These are phyloP conservation scores for Rhodotorula paludigena DNA, from an alignment of 768 basidiomycete species.

Conservation along the genomic window DNA sequence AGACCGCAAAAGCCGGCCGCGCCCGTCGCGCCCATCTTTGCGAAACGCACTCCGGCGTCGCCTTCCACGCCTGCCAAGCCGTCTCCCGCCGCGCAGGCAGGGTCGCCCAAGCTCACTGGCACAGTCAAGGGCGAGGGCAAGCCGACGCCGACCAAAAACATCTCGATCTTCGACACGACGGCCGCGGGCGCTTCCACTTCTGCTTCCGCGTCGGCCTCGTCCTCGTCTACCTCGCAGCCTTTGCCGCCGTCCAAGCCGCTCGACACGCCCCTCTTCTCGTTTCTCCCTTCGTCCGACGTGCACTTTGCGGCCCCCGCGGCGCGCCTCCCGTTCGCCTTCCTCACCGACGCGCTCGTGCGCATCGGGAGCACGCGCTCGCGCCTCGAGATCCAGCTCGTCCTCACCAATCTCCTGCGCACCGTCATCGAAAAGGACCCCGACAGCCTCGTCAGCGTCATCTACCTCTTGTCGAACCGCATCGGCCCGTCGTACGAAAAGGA, in stretches of 20 bases:
- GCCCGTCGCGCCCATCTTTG: conserved; percentile 10
- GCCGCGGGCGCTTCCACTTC: conserved; percentile 10
- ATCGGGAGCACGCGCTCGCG: conserved; percentile 67
- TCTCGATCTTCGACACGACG: conserved; percentile 22
- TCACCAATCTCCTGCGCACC: conserved; percentile 70
- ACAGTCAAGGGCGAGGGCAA: conserved; percentile 10
- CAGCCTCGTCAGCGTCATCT: conserved; percentile 56
- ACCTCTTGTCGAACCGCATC: conserved; percentile 38
- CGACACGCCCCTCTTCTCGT: conserved; percentile 40
- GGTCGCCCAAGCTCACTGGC: background rate
- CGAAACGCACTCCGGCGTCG: background rate
- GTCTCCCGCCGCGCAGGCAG: background rate
- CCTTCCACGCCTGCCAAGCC: background rate
- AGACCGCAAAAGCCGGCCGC: background rate
- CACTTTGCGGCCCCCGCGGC: conserved; percentile 1
- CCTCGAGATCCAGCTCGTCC: conserved; percentile 61
- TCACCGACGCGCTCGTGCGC: conserved; percentile 60
- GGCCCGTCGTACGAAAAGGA: conserved; percentile 40
- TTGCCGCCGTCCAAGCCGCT: conserved; percentile 18
- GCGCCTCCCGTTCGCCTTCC: conserved; percentile 61
- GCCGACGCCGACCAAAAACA: conserved; percentile 20
- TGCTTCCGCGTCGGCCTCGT: background rate
- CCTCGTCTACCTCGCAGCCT: background rate
- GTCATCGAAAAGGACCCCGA: conserved; percentile 62
- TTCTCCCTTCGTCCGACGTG: conserved; percentile 31